Conservation (phyloP, 208 protist species). For the Leishmania lainsoni region DNA sequence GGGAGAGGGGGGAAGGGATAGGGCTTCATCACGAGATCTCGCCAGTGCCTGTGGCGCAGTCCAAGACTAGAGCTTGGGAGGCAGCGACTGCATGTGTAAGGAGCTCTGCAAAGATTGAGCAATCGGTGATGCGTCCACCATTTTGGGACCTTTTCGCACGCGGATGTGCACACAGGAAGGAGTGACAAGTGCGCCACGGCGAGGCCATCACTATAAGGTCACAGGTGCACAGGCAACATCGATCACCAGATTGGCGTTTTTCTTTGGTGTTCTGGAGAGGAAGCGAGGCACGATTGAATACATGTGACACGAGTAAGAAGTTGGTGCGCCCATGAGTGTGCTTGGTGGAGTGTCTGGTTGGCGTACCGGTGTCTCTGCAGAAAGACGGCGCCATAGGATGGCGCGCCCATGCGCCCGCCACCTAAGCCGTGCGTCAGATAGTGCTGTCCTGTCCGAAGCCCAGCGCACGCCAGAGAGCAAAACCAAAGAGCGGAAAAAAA, state of each 20-base stretch:
- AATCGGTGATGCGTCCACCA: background rate
- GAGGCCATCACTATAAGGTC: background rate
- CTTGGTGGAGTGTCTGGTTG: background rate
- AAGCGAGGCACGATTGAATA: background rate
- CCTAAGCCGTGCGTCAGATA: background rate
- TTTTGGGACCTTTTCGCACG: background rate
- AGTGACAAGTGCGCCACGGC: too few relatives aligned
- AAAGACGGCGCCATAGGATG: background rate
- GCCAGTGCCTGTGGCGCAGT: background rate
- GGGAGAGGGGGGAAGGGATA: background rate
- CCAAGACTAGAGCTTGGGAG: background rate
- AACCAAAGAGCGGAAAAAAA: background rate
- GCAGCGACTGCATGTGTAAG: background rate
- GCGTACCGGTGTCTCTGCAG: background rate
- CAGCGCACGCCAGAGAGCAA: background rate
- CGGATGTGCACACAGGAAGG: too few relatives aligned
- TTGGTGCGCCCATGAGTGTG: background rate
- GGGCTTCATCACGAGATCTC: background rate
- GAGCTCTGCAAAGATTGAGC: background rate
- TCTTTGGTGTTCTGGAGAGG: background rate
- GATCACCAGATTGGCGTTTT: background rate
- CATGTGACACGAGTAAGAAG: background rate
- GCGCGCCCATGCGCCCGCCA: background rate
- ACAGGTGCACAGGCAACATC: background rate
- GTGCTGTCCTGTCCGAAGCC: background rate